Base-by-base conservation (phyloP, 371 early-diverging fungal genomes). In the Smittium culicis region DNA sequence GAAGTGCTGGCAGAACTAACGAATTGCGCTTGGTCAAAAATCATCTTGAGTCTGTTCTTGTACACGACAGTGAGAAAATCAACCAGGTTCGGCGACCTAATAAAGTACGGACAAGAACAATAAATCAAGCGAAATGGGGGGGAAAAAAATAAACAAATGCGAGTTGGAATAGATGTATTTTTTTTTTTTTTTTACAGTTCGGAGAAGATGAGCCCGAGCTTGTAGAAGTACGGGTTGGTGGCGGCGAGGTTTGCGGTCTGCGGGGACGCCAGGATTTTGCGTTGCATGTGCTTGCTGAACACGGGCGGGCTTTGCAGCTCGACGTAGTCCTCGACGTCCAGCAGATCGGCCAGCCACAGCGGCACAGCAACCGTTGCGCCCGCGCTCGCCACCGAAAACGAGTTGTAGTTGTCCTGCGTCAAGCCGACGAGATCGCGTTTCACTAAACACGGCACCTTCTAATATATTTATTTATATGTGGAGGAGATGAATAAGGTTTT, bases 321-420 rank as follows among this genome's bases (percentile, higher is more conserved):
- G 20, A 65, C 54, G 28, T 25, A 55, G 11, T 65, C 66, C 35
- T 65, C 66, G 32, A 28, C 66, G 56, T 65, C 60, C n/a, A 65
- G 30, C 3, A 28, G 61, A 33, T 65, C 66, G 32, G 66, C 34
- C 29, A 65, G 33, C 66, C 66, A 65, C 3, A 65, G 56, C 16
- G 66, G 66, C 57, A 65, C 5, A 14, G 66, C 11, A 25, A 65
- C 14, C 5, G 5, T 60, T 29, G 61, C 14, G 61, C 35, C 35
- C 5, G 5, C 28, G 14, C 28, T 30, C n/a, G 20, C 27, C 14
- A 14, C 33, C 11, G 66, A 29, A n/a, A n/a, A n/a, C n/a, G n/a
- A n/a, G n/a, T n/a, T n/a, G n/a, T n/a, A n/a, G 34, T 56, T 60
- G 8, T 24, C 3, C 5, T 16, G 16, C 8, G 8, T 30, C 5